Evolutionary conservation across 345 rosid species (phyloP).

Genomic region (Salix purpurea): DNA sequence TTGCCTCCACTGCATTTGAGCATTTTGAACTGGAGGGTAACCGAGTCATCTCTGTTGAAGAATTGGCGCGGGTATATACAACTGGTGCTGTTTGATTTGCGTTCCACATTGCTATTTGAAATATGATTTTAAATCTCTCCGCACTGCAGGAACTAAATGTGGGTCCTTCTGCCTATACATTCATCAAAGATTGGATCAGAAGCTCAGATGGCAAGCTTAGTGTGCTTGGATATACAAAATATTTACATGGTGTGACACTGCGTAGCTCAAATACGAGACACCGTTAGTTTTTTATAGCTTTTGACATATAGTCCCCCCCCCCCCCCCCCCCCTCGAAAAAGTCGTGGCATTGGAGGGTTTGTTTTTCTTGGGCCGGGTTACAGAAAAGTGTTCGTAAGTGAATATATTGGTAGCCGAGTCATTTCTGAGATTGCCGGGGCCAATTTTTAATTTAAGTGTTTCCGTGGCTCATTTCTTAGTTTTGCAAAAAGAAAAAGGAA

Average conservation of each 20-base stretch:
- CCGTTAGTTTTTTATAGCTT: conserved; percentile 29
- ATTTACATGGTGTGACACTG: conserved; percentile 75
- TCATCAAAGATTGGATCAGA: conserved; percentile 78
- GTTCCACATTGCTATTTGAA: not conserved
- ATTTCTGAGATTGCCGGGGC: not conserved
- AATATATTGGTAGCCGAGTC: not conserved
- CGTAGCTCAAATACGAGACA: conserved; percentile 76
- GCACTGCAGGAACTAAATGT: conserved; percentile 65
- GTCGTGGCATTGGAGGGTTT: conserved; percentile 12
- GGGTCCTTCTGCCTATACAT: conserved; percentile 73
- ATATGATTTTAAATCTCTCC: not conserved
- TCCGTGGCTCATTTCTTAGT: not conserved
- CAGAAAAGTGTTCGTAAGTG: conserved; percentile 13
- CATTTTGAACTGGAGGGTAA: conserved; percentile 87
- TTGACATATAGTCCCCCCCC: not conserved
- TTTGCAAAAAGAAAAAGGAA: not conserved
- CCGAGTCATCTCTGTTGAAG: conserved; percentile 65
- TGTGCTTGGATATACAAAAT: conserved; percentile 69
- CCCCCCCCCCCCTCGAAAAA: not conserved
- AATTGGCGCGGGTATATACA: conserved; percentile 60
- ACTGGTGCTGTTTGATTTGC: not conserved
- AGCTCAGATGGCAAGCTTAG: conserved; percentile 80
- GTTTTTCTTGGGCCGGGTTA: conserved; percentile 15
- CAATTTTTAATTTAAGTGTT: not conserved
- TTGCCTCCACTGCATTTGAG: conserved; percentile 65